phyloP scores from a whole-genome alignment of 768 basidiomycete genomes.

The Clitopilus passeckerianus region DNA sequence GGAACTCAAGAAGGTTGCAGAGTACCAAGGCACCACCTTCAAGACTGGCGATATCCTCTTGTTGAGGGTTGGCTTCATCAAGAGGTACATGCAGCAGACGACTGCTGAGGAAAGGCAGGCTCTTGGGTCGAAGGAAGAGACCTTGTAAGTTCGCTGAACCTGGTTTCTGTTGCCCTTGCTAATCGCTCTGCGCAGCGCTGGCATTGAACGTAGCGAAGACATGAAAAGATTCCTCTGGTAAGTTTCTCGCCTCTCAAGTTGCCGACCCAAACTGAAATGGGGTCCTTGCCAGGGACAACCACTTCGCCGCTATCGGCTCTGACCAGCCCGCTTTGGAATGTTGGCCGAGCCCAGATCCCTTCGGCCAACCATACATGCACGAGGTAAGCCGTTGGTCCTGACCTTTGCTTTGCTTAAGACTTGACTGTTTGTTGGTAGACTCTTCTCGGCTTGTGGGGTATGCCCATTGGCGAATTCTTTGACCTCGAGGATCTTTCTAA shows the following conservation, averaged over 20 bases:
- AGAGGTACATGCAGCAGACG: conserved; percentile 41
- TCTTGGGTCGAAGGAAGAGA: conserved; percentile 36
- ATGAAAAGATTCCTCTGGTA: conserved; percentile 73
- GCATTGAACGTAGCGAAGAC: conserved; percentile 62
- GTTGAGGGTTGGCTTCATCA: conserved; percentile 57
- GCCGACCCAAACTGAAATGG: not conserved
- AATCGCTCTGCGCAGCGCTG: conserved; percentile 37
- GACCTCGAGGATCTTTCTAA: conserved; percentile 58
- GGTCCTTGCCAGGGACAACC: conserved; percentile 50
- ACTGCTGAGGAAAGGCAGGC: conserved; percentile 40
- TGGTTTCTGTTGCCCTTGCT: not conserved
- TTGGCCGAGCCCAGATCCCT: conserved; percentile 42
- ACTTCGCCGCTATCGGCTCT: conserved; percentile 65
- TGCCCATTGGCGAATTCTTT: conserved; percentile 72
- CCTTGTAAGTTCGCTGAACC: conserved; percentile 41
- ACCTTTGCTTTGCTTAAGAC: conserved; percentile 28
- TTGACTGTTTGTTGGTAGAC: not conserved
- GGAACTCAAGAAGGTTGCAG: conserved; percentile 55
- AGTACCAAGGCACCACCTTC: conserved; percentile 53
- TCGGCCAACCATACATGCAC: conserved; percentile 41
- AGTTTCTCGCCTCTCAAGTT: conserved; percentile 8
- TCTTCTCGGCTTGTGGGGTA: conserved; percentile 54
- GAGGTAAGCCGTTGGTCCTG: conserved; percentile 43
- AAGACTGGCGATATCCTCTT: conserved; percentile 57
- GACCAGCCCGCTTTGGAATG: conserved; percentile 68